Evolutionary conservation across 2,329 filamentous ascomycete species (phyloP).

Genomic region (Teratosphaeria epicoccoides): DNA sequence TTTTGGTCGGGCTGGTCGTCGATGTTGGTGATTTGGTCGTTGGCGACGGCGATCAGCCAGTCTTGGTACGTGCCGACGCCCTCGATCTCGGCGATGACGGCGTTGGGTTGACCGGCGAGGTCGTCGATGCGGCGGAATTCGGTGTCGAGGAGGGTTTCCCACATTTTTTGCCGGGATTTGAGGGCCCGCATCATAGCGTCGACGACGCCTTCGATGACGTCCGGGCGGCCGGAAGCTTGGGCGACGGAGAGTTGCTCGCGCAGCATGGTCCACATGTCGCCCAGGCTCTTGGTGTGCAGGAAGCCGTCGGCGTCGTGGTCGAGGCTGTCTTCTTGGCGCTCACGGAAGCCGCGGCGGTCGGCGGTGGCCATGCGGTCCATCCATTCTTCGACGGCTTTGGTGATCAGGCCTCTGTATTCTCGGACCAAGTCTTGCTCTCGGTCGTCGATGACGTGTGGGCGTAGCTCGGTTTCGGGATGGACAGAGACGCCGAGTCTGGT

Average conservation of each 20-base stretch:
- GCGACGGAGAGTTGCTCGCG: slow-evolving; percentile 84
- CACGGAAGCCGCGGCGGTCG: slow-evolving; percentile 70
- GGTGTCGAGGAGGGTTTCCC: slow-evolving; percentile 80
- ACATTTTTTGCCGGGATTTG: slow-evolving; percentile 68
- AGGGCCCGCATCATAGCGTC: slow-evolving; percentile 91
- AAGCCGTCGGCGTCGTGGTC: slow-evolving; percentile 82
- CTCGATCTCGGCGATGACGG: slow-evolving; percentile 55
- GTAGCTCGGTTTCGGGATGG: slow-evolving; percentile 47
- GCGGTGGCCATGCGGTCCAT: slow-evolving; percentile 83
- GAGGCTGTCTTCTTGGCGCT: slow-evolving; percentile 68
- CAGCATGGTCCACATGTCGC: slow-evolving; percentile 96
- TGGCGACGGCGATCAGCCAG: slow-evolving; percentile 93
- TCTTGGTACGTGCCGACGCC: slow-evolving; percentile 66
- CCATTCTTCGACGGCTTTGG: slow-evolving; percentile 93
- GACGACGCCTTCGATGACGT: slow-evolving; percentile 89
- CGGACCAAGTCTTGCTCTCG: slow-evolving; percentile 81
- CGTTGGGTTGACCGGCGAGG: slow-evolving; percentile 32
- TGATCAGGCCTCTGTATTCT: slow-evolving; percentile 90
- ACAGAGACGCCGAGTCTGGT: slow-evolving; percentile 62
- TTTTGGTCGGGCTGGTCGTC: slow-evolving; percentile 67
- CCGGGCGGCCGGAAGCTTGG: slow-evolving; percentile 70
- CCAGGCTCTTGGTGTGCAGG: slow-evolving; percentile 81
- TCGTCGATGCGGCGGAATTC: slow-evolving; percentile 66
- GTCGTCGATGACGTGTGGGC: slow-evolving; percentile 78
- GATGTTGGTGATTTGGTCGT: slow-evolving; percentile 97